Percentiles rank a stretch among this genome's conserved stretches.
Conservation (phyloP, 2,329 filamentous ascomycete genomes). For the Trichoderma oligosporum region DNA sequence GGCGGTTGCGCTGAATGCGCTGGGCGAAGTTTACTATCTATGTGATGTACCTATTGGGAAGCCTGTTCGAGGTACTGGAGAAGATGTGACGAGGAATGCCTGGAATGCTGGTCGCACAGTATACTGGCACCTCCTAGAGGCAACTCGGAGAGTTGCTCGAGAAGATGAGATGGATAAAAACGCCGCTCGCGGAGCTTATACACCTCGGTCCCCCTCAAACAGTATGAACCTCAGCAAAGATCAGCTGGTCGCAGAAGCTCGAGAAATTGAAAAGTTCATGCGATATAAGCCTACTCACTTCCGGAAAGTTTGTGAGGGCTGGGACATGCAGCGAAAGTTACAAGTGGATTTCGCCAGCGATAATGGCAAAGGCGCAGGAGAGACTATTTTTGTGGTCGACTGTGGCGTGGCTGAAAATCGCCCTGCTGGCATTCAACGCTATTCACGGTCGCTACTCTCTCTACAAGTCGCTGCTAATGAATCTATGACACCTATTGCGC, state of each 20-base stretch:
- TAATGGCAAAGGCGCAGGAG: slow-evolving; percentile 71
- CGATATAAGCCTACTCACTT: slow-evolving; percentile 72
- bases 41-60: slow-evolving; percentile 63
- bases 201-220: slow-evolving; percentile 72
- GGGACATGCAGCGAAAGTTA: slow-evolving; percentile 85
- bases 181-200: slow-evolving; percentile 69
- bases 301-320: slow-evolving; percentile 71
- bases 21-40: slow-evolving; percentile 88
- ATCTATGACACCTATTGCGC: slow-evolving; percentile 9
- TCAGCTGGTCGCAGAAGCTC: slow-evolving; percentile 71
- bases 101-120: slow-evolving; percentile 78
- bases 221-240: slow-evolving; percentile 66
- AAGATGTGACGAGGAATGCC: slow-evolving; percentile 61
- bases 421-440: slow-evolving; percentile 43
- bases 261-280: slow-evolving; percentile 75
- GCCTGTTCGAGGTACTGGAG: slow-evolving; percentile 44
- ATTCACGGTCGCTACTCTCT: slow-evolving; percentile 34
- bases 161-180: slow-evolving; percentile 70
- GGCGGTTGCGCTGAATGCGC: slow-evolving; percentile 89
- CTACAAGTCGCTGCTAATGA: slow-evolving; percentile 20
- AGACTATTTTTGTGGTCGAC: slow-evolving; percentile 69
- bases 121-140: slow-evolving; percentile 76
- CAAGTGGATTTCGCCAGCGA: slow-evolving; percentile 87
- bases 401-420: slow-evolving; percentile 64
- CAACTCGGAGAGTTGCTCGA: slow-evolving; percentile 67